Conservation (phyloP, 2,329 filamentous ascomycete species). For the Verticillium dahliae region DNA sequence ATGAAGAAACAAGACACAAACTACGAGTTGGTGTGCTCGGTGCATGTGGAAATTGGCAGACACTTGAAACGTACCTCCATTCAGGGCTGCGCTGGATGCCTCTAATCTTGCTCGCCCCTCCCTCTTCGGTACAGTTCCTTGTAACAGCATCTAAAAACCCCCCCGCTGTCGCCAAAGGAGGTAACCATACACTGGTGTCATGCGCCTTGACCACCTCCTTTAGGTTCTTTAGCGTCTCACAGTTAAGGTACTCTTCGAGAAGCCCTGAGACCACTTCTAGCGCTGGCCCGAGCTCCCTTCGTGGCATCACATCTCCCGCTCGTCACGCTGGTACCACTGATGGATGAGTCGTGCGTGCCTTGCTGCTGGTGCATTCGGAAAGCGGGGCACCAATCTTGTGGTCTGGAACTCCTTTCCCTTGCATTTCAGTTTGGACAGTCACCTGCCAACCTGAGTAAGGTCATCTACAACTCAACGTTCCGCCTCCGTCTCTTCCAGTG, state of each 20-base stretch:
- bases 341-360: background rate
- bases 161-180: background rate
- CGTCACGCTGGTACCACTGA: background rate
- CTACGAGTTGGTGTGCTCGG: background rate
- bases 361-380: background rate
- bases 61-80: background rate
- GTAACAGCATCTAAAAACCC: background rate
- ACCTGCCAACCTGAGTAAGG: background rate
- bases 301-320: background rate
- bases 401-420: background rate
- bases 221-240: background rate
- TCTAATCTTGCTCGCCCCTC: background rate
- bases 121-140: background rate
- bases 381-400: background rate
- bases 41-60: background rate
- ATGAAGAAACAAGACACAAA: background rate
- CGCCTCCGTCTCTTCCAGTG: background rate
- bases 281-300: background rate
- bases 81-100: background rate
- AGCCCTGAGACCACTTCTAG: constrained; percentile 1
- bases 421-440: background rate
- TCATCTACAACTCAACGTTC: background rate
- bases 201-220: background rate
- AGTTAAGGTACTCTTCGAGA: background rate
- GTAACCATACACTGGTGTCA: background rate